Base-by-base conservation (phyloP, 441 rosid genomes). In the Populus hybrid region DNA sequence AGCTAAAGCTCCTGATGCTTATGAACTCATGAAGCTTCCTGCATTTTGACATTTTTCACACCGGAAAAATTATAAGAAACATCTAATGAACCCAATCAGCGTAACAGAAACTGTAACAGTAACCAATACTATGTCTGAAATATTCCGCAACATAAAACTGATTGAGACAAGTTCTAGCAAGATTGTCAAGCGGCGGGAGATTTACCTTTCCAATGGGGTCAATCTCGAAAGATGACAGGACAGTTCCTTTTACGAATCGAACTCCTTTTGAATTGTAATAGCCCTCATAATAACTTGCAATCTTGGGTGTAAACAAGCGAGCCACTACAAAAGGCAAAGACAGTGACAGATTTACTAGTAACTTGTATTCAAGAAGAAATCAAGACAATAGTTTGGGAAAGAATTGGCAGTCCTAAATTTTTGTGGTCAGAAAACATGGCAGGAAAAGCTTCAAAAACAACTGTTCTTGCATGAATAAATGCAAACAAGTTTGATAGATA, bases 281-380 rank as follows among this genome's bases (percentile, higher is more conserved):
- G 10, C 92, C 93, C 83, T 95, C 99, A 80, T 94, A 94, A 84
- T 86, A 89, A 75, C 76, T 88, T 66, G 99, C 97, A 70, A 95
- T 93, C 82, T 90, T 92, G 12, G 92, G 97, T 10, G 97, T 91
- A 87, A 95, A 94, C 74, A 95, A 89, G 63, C 97, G 97, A 12
- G 93, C 95, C 98, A 95, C 98, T 94, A 89, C 78, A 80, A 80
- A 64, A 59, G 65, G 76, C 24, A 53, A 69, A 73, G 19, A 9
- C 69, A 40, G 23, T 5, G 69, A 42, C 4, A 34, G 5, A 26
- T 63, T 16, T 23, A 76, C 4, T 8, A 11, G 30, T 76, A 40
- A 46, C 36, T 50, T 68, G n/a, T 23, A 14, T 65, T 74, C n/a
- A 66, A 21, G 76, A 61, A 10, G 9, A 74, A 64, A 40, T 34